These are phyloP conservation scores for Colletotrichum sp. DNA, from an alignment of 2,329 filamentous ascomycete species.

Conservation along the genomic window DNA sequence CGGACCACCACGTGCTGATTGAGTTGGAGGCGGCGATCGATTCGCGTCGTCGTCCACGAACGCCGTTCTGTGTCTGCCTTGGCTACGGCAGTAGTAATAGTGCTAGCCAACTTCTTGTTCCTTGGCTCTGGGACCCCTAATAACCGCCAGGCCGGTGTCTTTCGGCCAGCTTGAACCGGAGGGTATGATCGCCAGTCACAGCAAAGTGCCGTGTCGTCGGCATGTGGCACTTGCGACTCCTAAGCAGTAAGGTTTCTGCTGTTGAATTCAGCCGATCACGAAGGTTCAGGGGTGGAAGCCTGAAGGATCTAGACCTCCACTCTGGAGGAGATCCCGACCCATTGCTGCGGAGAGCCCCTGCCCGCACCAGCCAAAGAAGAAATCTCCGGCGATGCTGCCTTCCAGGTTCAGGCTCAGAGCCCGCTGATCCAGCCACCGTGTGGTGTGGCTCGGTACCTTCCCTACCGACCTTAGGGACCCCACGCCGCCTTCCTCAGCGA, in stretches of 20 bases:
- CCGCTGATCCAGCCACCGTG: not conserved
- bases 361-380: not conserved
- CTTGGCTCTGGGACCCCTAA: not conserved
- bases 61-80: not conserved
- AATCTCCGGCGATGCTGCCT: not conserved
- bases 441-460: not conserved
- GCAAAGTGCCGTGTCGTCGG: not conserved
- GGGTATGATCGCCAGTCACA: slow-evolving; percentile 14
- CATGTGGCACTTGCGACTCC: not conserved
- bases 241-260: not conserved
- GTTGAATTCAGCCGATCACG: not conserved
- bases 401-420: not conserved
- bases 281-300: not conserved
- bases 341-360: not conserved
- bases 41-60: not conserved
- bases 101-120: not conserved
- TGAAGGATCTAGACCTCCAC: not conserved
- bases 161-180: not conserved
- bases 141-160: not conserved
- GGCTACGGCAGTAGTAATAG: not conserved
- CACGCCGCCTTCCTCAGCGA: not conserved
- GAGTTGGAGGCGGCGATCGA: not conserved
- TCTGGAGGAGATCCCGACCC: not conserved
- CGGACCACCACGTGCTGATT: not conserved
- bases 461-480: too few species aligned